Evolutionary conservation across 139 green algal species (phyloP).

Genomic region (Chlorella vulgaris): DNA sequence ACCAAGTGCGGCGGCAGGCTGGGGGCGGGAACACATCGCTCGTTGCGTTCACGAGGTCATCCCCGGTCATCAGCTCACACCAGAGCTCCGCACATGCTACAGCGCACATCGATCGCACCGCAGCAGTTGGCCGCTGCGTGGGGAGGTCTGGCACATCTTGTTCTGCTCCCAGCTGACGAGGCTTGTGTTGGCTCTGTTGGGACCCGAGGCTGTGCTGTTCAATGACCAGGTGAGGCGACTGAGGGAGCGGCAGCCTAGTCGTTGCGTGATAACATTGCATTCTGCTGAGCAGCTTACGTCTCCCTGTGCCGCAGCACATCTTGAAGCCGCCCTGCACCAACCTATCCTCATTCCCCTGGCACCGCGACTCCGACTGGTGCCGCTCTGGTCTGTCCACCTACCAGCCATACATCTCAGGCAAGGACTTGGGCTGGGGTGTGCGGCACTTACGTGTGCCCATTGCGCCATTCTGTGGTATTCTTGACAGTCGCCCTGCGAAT

Average conservation of each 20-base stretch:
- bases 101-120: not conserved
- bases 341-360: constrained; percentile 37
- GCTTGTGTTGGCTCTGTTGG: constrained; percentile 22
- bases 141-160: constrained; percentile 2
- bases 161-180: constrained; percentile 15
- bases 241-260: not conserved
- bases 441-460: not conserved
- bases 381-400: not conserved
- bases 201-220: constrained; percentile 25
- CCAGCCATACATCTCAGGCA: constrained; percentile 33
- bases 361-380: constrained; percentile 48
- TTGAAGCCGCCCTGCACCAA: constrained; percentile 38
- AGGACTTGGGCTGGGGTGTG: not conserved
- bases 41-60: constrained; percentile 28
- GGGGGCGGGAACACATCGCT: not conserved
- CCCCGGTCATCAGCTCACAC: not conserved
- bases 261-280: not conserved
- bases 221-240: constrained; percentile 43
- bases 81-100: not conserved
- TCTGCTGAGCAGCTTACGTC: not conserved
- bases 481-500: not conserved
- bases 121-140: not conserved
- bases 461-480: not conserved
- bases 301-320: constrained; percentile 41
- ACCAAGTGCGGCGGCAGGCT: not conserved